phyloP scores from a whole-genome alignment of 257 asterid genomes.

The Ajuga chamaepitys region DNA sequence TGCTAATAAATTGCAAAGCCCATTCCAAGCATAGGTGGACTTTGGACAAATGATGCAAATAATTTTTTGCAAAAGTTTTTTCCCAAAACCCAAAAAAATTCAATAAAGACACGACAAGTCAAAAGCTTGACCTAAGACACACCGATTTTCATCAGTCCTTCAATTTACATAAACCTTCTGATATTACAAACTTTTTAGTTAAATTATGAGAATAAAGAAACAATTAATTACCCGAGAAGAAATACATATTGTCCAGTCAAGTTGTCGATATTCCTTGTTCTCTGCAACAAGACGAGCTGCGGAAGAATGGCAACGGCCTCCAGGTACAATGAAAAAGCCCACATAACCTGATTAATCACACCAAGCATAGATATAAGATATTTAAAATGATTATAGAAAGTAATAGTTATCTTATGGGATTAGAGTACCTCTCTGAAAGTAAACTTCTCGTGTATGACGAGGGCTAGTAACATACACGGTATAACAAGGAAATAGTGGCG shows the following conservation, averaged over 20 bases:
- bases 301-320: conserved; percentile 93
- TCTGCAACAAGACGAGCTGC: conserved; percentile 76
- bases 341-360: conserved; percentile 46
- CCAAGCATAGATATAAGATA: neutral
- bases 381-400: neutral
- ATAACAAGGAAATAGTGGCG: conserved; percentile 66
- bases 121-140: neutral
- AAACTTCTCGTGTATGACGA: conserved; percentile 62
- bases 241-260: conserved; percentile 81
- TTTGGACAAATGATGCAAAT: neutral
- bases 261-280: conserved; percentile 84
- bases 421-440: conserved; percentile 58
- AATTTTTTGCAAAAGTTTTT: neutral
- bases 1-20: neutral
- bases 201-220: neutral
- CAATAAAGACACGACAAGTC: neutral
- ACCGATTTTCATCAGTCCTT: neutral
- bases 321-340: conserved; percentile 74
- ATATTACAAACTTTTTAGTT: neutral
- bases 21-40: neutral
- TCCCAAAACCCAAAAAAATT: neutral
- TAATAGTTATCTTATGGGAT: neutral
- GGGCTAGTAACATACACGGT: conserved; percentile 64
- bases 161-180: neutral
- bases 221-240: conserved; percentile 56